phyloP scores from a whole-genome alignment of 208 protist genomes.

The Phytomonas sp. region DNA sequence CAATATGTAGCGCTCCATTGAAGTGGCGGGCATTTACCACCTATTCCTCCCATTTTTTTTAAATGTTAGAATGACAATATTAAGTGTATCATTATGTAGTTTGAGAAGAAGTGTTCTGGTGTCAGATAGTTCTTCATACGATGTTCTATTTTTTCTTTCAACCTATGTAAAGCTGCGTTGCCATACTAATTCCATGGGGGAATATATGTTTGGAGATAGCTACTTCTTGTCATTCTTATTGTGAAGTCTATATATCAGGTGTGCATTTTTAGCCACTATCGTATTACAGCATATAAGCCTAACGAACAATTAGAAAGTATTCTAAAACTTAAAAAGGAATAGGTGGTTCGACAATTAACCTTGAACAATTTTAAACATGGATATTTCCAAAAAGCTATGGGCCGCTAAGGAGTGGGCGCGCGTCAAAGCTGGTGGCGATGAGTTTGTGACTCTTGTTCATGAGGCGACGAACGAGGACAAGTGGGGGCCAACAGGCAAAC shows the following conservation, averaged over 20 bases:
- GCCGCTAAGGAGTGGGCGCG: slow-evolving; percentile 73
- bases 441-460: slow-evolving; percentile 65
- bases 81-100: neutral
- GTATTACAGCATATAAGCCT: neutral
- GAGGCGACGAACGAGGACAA: slow-evolving; percentile 84
- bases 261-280: neutral
- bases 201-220: neutral
- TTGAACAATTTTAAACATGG: slow-evolving; percentile 18
- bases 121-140: neutral
- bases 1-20: too few species aligned
- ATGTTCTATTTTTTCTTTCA: neutral
- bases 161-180: neutral
- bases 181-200: neutral
- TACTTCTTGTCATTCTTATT: neutral
- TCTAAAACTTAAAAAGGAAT: neutral
- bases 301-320: neutral
- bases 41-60: too few species aligned
- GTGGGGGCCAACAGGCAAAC: slow-evolving; percentile 80
- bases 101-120: neutral
- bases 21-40: too few species aligned
- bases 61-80: neutral
- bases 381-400: slow-evolving; percentile 59
- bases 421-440: slow-evolving; percentile 60
- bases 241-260: neutral
- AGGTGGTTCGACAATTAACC: neutral